Percentiles rank a stretch among this genome's conserved stretches.
Conservation (phyloP, 208 protist species). For the Entamoeba invadens region DNA sequence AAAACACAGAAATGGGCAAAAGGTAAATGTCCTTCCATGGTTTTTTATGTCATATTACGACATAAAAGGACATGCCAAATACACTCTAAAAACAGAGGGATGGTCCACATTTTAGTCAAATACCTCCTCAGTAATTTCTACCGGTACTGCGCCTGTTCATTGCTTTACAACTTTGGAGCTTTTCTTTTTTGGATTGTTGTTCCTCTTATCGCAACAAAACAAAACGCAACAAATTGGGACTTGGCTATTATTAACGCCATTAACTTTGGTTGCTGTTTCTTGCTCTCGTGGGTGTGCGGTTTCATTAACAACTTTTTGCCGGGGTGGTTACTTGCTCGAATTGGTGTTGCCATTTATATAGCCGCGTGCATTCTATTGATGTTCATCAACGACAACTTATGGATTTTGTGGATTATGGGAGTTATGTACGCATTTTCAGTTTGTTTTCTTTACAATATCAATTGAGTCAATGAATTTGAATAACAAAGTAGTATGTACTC, state of each 20-base stretch:
- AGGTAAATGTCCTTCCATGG: neutral
- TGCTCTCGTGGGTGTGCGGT: neutral
- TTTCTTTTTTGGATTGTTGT: neutral
- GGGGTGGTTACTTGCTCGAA: neutral
- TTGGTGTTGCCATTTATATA: neutral
- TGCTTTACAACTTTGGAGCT: neutral
- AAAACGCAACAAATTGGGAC: neutral
- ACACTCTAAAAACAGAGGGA: no score
- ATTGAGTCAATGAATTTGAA: no score
- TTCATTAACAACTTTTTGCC: neutral
- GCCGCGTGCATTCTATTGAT: neutral
- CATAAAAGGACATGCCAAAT: neutral
- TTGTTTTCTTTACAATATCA: no score
- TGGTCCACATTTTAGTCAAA: neutral
- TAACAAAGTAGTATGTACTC: no score
- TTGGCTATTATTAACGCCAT: neutral
- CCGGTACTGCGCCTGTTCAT: neutral
- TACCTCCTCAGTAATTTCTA: neutral
- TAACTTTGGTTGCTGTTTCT: neutral
- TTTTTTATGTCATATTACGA: neutral
- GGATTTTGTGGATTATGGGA: neutral
- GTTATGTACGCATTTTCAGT: neutral
- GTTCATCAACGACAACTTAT: neutral
- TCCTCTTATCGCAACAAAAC: neutral
- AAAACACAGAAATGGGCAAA: no score